Evolutionary conservation across 2,329 filamentous ascomycete genomes (phyloP), one percentile per base, ranked within the genome.

Genomic region (Sclerotinia borealis): DNA sequence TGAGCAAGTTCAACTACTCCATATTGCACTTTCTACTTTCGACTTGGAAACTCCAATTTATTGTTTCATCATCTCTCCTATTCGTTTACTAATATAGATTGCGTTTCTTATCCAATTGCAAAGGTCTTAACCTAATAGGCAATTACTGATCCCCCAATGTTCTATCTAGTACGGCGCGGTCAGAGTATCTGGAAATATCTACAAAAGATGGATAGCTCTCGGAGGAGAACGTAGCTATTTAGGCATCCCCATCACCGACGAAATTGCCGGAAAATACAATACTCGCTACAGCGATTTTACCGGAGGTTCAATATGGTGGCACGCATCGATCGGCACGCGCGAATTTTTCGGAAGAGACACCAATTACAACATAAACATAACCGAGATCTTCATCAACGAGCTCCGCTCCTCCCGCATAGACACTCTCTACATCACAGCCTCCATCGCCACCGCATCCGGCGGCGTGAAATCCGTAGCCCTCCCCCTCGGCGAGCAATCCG

Each of bases 241-340:
- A 4, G 58, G 58, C 45, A 37, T 9, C 8, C 58, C 45, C 25
- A 22, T 51, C n/a, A 51, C 31, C 11, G 45, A 51, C 19, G 58
- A 60, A n/a, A 49, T n/a, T 22, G 4, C 5, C 2, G 45, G 58
- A 6, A 49, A 31, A 27, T 51, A 37, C 5, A 29, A 60, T 29
- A 60, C 58, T 51, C 34, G 19, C 11, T 60, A 51, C 9, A 60
- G 43, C 8, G 47, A n/a, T 10, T 60, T 60, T 6, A 39, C 45
- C 34, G 43, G 22, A 2, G 45, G 58, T 22, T 60, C 58, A 11
- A 60, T 60, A 60, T 60, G 58, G 45, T 60, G 58, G 58, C 45
- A 60, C 39, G 5, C 11, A 6, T 60, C 58, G 2, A 60, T 51
- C 25, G 45, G 45, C 4, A 51, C 45, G 15, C 45, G 58, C 25